Base-by-base conservation (phyloP, 73 alveolate species). In the Paramecium sonneborni region DNA sequence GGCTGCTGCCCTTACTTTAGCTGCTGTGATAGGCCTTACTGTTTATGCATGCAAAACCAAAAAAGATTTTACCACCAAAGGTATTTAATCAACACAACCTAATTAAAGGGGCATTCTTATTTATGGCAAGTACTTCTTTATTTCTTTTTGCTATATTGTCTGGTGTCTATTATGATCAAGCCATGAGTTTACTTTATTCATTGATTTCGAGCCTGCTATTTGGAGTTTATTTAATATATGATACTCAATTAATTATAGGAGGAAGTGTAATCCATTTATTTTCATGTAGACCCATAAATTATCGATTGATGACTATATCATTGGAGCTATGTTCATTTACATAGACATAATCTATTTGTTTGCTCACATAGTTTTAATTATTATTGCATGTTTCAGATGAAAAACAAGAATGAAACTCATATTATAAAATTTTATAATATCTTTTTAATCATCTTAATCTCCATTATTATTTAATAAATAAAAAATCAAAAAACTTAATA, bases 1-100 rank as follows among this genome's bases (percentile, higher is more conserved):
- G 37, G 76, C 95, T 21, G 99, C 99, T 21, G 97, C 96, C 23
- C 35, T 95, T 94, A 97, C 99, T 8, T 85, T 95, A 18, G 99
- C 96, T 21, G 94, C 97, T 39, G 95, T 96, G 14, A 46, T 97
- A 24, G 96, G 95, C 9, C 94, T 98, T 23, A 96, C 99, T 41
- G 37, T 96, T 44, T 98, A 96, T 93, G 99, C 99, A 6, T 38
- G 70, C 38, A 94, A 93, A 38, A 96, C 99, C 39, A 95, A 85
- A 34, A 67, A 24, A 15, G 99, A 98, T 88, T 98, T 95, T 93
- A 95, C 99, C 8, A 85, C 79, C 23, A 92, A 96, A 43, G 96
- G 96, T 5, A 98, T 96, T 20, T 23, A 69, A 44, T 21, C 76
- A 28, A 69, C 68, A 30, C 12, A 44, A 23, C 26, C 10, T 3